Conservation (phyloP, 305 asterid species). For the Fraxinus velutina region DNA sequence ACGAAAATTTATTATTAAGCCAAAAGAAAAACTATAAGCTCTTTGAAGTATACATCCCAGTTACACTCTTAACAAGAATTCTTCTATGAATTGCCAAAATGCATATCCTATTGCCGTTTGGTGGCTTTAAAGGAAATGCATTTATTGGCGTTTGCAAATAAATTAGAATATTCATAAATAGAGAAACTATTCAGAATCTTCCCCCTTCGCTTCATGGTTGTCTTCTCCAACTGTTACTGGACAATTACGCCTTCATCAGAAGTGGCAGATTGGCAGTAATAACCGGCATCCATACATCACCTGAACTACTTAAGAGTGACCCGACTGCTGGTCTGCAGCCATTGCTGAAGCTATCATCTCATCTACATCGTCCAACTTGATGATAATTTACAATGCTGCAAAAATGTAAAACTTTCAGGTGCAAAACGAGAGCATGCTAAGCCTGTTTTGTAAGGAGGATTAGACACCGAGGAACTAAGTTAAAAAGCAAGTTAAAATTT, state of each 20-base stretch:
- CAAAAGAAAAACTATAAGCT: no score
- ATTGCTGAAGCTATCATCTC: constrained; percentile 75
- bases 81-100: background rate
- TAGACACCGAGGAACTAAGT: no score
- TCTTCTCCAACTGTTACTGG: constrained; percentile 37
- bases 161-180: background rate
- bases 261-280: constrained; percentile 49
- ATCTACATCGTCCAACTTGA: constrained; percentile 69
- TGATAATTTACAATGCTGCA: constrained; percentile 32
- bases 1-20: no score
- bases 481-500: background rate
- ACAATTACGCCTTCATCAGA: constrained; percentile 71
- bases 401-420: background rate
- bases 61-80: background rate
- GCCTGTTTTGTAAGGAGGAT: no score
- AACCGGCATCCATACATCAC: constrained; percentile 71
- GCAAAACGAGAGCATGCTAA: no score
- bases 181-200: constrained; percentile 33
- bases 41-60: background rate
- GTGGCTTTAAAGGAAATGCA: constrained; percentile 2
- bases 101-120: no score
- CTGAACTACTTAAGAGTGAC: constrained; percentile 69
- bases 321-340: constrained; percentile 61
- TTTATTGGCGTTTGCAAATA: constrained; percentile 12
- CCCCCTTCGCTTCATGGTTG: constrained; percentile 37